Conservation (phyloP, 2,329 filamentous ascomycete genomes). For the Exophiala phaeomuriformis region DNA sequence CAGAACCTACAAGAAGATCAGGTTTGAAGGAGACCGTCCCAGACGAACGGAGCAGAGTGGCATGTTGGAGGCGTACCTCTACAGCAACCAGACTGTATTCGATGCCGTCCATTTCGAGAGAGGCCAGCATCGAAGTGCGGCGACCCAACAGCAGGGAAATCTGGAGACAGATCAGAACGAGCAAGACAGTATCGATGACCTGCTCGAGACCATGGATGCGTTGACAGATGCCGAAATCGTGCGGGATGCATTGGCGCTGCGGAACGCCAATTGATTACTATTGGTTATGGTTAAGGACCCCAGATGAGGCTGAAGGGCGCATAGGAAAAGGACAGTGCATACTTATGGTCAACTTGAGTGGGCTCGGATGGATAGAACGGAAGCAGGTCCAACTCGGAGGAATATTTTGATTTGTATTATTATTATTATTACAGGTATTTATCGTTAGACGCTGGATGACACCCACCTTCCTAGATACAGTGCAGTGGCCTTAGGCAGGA, state of each 20-base stretch:
- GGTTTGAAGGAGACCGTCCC: neutral
- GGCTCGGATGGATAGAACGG: no score
- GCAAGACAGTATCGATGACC: conserved; percentile 1
- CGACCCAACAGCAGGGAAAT: neutral
- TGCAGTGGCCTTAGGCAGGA: no score
- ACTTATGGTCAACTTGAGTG: no score
- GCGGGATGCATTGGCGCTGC: conserved; percentile 2
- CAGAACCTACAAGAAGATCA: conserved; percentile 43
- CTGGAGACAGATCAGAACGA: conserved; percentile 1
- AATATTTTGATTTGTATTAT: no score
- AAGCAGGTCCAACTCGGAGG: no score
- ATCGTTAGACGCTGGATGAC: no score
- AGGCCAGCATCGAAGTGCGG: neutral
- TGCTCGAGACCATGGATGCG: conserved; percentile 14
- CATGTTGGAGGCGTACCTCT: conserved; percentile 12
- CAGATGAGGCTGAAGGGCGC: neutral
- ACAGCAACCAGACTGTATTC: conserved; percentile 5
- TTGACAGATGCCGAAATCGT: conserved; percentile 14
- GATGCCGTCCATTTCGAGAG: conserved; percentile 9
- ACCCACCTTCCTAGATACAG: no score
- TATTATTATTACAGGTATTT: no score
- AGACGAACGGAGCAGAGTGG: neutral
- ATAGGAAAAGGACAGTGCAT: no score
- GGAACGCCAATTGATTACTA: conserved; percentile 7
- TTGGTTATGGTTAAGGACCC: neutral